Conservation (phyloP, 768 basidiomycete genomes). For the Dioszegia aurantiaca region DNA sequence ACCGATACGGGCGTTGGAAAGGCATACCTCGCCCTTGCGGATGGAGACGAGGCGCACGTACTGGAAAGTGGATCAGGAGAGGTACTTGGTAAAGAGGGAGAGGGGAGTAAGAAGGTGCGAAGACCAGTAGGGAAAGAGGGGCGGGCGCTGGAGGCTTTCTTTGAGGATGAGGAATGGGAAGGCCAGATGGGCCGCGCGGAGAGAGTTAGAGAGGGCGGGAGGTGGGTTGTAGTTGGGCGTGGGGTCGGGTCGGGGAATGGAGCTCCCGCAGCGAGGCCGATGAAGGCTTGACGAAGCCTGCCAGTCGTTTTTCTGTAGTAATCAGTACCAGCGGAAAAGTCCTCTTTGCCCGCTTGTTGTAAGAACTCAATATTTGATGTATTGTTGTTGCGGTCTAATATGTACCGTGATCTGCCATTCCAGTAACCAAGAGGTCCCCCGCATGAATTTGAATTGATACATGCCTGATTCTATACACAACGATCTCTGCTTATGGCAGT, state of each 20-base stretch:
- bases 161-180: constrained; percentile 45
- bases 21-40: constrained; percentile 32
- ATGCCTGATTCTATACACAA: no score
- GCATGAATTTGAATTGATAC: no score
- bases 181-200: constrained; percentile 14
- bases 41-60: constrained; percentile 16
- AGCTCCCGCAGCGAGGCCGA: not conserved
- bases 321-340: no score
- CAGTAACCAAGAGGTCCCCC: no score
- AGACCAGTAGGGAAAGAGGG: constrained; percentile 19
- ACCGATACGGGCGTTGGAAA: constrained; percentile 35
- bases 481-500: no score
- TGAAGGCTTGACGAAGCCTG: no score
- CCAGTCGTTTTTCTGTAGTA: no score
- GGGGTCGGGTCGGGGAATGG: constrained; percentile 4
- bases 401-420: no score
- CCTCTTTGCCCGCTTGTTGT: no score
- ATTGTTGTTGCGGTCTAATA: no score
- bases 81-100: constrained; percentile 6
- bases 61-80: constrained; percentile 16
- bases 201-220: constrained; percentile 17
- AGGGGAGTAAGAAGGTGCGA: constrained; percentile 13
- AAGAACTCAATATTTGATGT: no score
- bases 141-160: constrained; percentile 35
- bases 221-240: constrained; percentile 33